Evolutionary conservation across 495 filamentous ascomycete species (phyloP).

Genomic region (Staphylotrichum longicolle): DNA sequence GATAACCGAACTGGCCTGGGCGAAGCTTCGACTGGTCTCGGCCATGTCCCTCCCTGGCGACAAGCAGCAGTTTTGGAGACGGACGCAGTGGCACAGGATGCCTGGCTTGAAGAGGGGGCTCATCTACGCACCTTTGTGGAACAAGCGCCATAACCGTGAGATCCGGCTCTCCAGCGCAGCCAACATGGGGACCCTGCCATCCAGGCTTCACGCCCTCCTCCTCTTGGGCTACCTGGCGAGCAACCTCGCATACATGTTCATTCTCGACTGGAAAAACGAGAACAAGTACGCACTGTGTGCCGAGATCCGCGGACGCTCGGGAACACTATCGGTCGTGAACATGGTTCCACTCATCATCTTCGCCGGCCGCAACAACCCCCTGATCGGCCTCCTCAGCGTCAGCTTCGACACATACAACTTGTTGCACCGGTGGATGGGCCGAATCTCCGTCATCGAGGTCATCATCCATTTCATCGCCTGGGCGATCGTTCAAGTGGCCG

Average conservation of each 20-base stretch:
- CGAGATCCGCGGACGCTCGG: slow-evolving; percentile 76
- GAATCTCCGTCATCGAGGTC: slow-evolving; percentile 75
- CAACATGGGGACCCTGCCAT: slow-evolving; percentile 83
- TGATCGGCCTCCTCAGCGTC: slow-evolving; percentile 78
- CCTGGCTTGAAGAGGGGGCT: slow-evolving; percentile 70
- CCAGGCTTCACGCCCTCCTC: slow-evolving; percentile 74
- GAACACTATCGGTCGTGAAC: slow-evolving; percentile 78
- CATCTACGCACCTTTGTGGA: slow-evolving; percentile 80
- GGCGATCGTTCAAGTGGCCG: slow-evolving; percentile 65
- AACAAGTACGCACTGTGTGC: slow-evolving; percentile 53
- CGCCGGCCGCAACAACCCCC: slow-evolving; percentile 86
- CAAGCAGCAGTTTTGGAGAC: slow-evolving; percentile 50
- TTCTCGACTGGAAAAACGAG: slow-evolving; percentile 55
- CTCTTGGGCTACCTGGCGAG: slow-evolving; percentile 62
- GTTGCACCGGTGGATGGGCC: slow-evolving; percentile 91
- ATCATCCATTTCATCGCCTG: slow-evolving; percentile 74
- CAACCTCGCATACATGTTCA: slow-evolving; percentile 63
- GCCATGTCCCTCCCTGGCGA: slow-evolving; percentile 47
- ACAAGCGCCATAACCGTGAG: slow-evolving; percentile 81
- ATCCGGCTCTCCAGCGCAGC: slow-evolving; percentile 72
- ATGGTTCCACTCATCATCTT: slow-evolving; percentile 89
- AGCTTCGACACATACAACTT: slow-evolving; percentile 98
- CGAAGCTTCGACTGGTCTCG: slow-evolving; percentile 47
- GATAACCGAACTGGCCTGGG: slow-evolving; percentile 44
- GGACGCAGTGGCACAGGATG: slow-evolving; percentile 49